Evolutionary conservation across 768 basidiomycete genomes (phyloP), one percentile per base, ranked within the genome.

Genomic region (Macrolepiota albuminosa): DNA sequence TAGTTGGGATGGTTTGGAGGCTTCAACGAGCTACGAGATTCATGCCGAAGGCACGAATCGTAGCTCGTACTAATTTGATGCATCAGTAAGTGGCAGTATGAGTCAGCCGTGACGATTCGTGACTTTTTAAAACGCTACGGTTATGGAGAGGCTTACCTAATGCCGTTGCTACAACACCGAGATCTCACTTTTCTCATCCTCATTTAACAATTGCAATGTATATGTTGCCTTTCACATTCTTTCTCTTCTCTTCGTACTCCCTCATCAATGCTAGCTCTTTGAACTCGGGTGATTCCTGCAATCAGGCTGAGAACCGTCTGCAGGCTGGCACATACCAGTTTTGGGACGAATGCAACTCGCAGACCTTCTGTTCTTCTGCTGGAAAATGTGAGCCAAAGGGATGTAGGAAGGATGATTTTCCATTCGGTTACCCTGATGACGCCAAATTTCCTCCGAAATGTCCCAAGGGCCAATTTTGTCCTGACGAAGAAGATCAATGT

Each of bases 241-340:
- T 86, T 82, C 79, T 83, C 64, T 73, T 85, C 66, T 75, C 74
- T 54, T 75, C 68, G 48, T 69, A 61, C 61, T 67, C 73, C 48
- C 63, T 72, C 61, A 77, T 75, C 42, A 55, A 72, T 57, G 85
- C 85, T 33, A 83, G 87, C 56, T 77, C 72, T 54, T 70, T 73
- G 43, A 70, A 73, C 53, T 72, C 75, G 47, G 82, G 79, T 59
- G 71, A 77, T 13, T 63, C 74, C 52, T 91, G 86, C 73, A 77
- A 77, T 40, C 72, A 76, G 33, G 69, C 69, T 42, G 77, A 89
- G 73, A 90, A 84, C 69, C 83, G 86, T 57, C 83, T 93, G 26
- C 84, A 90, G 69, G 70, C 76, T 16, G 87, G 87, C 61, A 91
- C 91, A n/a, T 90, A 82, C 71, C 87, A 91, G 69, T 88, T 93